Conservation (phyloP, 441 rosid genomes). For the Breynia disticha region DNA sequence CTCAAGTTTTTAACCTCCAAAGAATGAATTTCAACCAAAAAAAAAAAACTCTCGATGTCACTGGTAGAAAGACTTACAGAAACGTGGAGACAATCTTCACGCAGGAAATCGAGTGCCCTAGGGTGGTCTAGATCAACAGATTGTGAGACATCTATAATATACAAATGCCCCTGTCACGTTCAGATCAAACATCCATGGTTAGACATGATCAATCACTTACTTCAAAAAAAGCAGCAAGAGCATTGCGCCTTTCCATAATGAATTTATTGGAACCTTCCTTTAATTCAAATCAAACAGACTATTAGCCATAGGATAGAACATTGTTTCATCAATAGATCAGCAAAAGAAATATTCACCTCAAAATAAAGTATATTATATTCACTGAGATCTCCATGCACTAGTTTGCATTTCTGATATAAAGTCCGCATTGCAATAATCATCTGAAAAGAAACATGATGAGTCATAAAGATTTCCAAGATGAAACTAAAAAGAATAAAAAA, state of each 20-base stretch:
- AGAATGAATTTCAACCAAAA: slow-evolving; percentile 1
- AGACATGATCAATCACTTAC: neutral
- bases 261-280: neutral
- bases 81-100: slow-evolving; percentile 88
- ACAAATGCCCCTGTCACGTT: slow-evolving; percentile 62
- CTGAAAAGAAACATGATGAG: slow-evolving; percentile 26
- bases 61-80: slow-evolving; percentile 42
- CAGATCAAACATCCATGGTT: neutral
- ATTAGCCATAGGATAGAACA: neutral
- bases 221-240: neutral
- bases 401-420: slow-evolving; percentile 83
- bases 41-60: neutral
- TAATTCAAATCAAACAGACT: neutral
- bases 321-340: neutral
- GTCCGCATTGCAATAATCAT: slow-evolving; percentile 66
- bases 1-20: neutral
- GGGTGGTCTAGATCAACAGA: slow-evolving; percentile 96
- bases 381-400: slow-evolving; percentile 96
- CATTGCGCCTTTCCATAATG: neutral
- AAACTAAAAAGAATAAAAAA: slow-evolving; percentile 3
- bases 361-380: slow-evolving; percentile 87
- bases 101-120: slow-evolving; percentile 72
- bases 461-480: slow-evolving; percentile 1
- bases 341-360: slow-evolving; percentile 44
- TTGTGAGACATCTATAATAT: slow-evolving; percentile 90